A percentile compares a stretch with the other conserved stretches of the same genome.
Evolutionary conservation across 371 early-diverging fungal genomes (phyloP).

Genomic region (Actinomucor elegans): DNA sequence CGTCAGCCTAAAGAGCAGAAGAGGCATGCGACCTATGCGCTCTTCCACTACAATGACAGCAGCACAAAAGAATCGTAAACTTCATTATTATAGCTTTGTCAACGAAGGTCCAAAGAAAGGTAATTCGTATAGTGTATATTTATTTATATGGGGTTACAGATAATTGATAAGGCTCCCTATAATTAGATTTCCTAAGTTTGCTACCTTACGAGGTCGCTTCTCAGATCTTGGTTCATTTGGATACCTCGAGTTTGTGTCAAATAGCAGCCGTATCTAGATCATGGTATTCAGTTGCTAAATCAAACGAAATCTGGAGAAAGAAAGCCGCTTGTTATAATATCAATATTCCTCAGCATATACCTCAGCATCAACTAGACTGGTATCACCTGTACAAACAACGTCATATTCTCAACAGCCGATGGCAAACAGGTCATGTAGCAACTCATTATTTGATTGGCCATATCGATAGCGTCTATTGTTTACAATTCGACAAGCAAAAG

Average conservation of each 20-base stretch:
- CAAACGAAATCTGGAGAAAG: conserved; percentile 19
- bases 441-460: conserved; percentile 75
- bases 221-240: conserved; percentile 15
- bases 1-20: neutral
- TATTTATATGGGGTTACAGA: no score
- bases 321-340: neutral
- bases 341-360: neutral
- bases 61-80: conserved; percentile 1
- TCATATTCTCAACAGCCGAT: conserved; percentile 35
- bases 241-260: conserved; percentile 4
- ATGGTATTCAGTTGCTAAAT: conserved; percentile 14
- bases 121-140: neutral
- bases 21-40: conserved; percentile 13
- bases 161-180: no score
- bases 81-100: neutral
- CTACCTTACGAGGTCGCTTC: conserved; percentile 23
- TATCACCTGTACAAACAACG: conserved; percentile 37
- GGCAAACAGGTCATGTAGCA: conserved; percentile 32
- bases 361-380: conserved; percentile 22
- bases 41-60: conserved; percentile 2
- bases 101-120: conserved; percentile 12
- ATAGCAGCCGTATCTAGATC: conserved; percentile 5
- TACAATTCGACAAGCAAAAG: conserved; percentile 82
- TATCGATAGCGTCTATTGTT: conserved; percentile 91
- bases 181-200: conserved; percentile 19